phyloP scores from a whole-genome alignment of 441 rosid species.

The Manihot esculenta region DNA sequence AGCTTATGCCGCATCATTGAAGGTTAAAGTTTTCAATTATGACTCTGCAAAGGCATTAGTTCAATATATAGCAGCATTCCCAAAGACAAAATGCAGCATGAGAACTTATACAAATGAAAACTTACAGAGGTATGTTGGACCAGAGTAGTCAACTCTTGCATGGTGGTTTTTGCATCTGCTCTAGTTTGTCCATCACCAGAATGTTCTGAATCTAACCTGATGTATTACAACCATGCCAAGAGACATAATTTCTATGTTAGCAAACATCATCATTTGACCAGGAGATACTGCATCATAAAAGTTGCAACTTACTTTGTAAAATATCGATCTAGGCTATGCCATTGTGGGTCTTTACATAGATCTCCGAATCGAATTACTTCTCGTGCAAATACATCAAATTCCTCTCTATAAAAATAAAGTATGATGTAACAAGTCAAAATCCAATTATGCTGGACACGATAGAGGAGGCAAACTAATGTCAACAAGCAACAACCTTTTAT shows the following conservation, averaged over 20 bases:
- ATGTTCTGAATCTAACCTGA: conserved; percentile 61
- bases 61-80: conserved; percentile 9
- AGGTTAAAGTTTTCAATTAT: too few species aligned
- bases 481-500: conserved; percentile 61
- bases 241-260: conserved; percentile 25
- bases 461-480: not conserved
- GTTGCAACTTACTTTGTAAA: conserved; percentile 55
- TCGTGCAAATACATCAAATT: conserved; percentile 63
- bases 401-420: conserved; percentile 51
- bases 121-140: conserved; percentile 81
- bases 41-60: not conserved
- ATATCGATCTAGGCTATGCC: conserved; percentile 79
- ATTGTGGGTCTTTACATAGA: conserved; percentile 79
- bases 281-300: conserved; percentile 4
- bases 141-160: conserved; percentile 65
- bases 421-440: not conserved
- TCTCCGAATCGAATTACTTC: conserved; percentile 91
- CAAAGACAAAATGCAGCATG: conserved; percentile 1
- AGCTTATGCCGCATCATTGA: not conserved
- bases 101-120: conserved; percentile 14
- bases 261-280: conserved; percentile 8
- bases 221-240: conserved; percentile 20
- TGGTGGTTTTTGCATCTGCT: conserved; percentile 54
- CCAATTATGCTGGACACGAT: not conserved
- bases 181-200: conserved; percentile 35